These are phyloP conservation scores for Rhynchospora pubera DNA, from an alignment of 176 grass and related monocot genomes.

Conservation along the genomic window DNA sequence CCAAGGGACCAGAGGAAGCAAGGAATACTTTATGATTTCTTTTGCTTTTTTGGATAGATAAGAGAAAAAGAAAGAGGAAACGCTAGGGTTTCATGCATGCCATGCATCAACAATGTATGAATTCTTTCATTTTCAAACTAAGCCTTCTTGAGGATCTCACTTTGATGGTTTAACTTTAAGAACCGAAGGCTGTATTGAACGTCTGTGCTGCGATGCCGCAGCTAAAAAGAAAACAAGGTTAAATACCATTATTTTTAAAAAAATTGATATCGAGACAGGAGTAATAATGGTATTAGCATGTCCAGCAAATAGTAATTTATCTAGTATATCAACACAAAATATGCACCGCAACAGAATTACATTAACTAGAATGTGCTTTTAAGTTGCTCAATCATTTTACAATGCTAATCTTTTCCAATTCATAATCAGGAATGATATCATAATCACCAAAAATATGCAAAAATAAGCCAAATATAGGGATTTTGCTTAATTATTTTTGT, in stretches of 20 bases:
- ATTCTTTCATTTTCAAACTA: conserved; percentile 12
- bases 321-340: background rate
- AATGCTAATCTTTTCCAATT: background rate
- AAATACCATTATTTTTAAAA: background rate
- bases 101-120: conserved; percentile 75
- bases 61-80: conserved; percentile 22
- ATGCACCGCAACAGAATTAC: background rate
- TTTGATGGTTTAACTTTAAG: background rate
- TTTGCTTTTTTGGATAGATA: conserved; percentile 20
- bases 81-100: conserved; percentile 87
- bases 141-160: background rate
- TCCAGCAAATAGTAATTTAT: background rate
- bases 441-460: background rate
- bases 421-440: background rate
- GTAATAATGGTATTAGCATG: background rate
- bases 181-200: background rate
- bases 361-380: background rate
- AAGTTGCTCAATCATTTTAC: background rate
- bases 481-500: background rate
- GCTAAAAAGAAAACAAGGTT: background rate
- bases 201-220: background rate
- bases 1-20: conserved; percentile 52
- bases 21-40: conserved; percentile 59
- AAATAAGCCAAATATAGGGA: background rate
- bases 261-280: background rate